Base-by-base conservation (phyloP, 768 basidiomycete species). In the Lactarius akahatsu region DNA sequence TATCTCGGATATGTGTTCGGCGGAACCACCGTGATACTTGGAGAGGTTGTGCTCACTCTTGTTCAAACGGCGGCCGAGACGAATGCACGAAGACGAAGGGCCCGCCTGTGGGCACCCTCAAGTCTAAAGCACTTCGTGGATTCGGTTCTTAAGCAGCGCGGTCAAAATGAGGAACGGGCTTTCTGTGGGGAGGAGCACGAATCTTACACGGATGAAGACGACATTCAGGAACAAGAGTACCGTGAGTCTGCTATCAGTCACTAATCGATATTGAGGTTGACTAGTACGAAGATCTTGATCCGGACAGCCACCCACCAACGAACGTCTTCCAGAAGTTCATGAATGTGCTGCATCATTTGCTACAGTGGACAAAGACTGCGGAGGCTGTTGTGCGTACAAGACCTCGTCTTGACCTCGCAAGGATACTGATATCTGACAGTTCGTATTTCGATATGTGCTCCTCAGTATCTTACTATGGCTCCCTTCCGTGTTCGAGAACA, bases 381-480 rank as follows among this genome's bases (percentile, higher is more conserved):
- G 77, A 82, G 65, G 83, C 77, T 10, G 56, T 78, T 56, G 81
- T 81, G 52, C 8, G 76, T 74, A n/a, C 10, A 23, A 32, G 18
- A 9, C 20, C 36, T 16, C 50, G 26, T 59, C 50, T 55, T n/a
- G 13, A 55, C 57, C 23, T 40, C 16, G 3, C 45, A 26, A n/a
- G 55, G 20, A 11, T 59, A 52, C 36, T 68, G 56, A 69, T 4
- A 13, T 13, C 18, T 15, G 6, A 5, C 59, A 82, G 75, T 88
- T 86, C 68, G 79, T 81, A 0, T 78, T 86, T 71, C 81, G 84
- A 72, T 82, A 83, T 65, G 78, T 78, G 0, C 28, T 85, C 8
- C 72, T 85, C 18, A 81, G 80, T 4, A 74, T 87, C 47, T 80
- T 79, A 0, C 71, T 86, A 1, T 86, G 83, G 84, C 74, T 86